Conservation (phyloP, 352 stramenopile species). For the Phytophthora macrochlamydospora region DNA sequence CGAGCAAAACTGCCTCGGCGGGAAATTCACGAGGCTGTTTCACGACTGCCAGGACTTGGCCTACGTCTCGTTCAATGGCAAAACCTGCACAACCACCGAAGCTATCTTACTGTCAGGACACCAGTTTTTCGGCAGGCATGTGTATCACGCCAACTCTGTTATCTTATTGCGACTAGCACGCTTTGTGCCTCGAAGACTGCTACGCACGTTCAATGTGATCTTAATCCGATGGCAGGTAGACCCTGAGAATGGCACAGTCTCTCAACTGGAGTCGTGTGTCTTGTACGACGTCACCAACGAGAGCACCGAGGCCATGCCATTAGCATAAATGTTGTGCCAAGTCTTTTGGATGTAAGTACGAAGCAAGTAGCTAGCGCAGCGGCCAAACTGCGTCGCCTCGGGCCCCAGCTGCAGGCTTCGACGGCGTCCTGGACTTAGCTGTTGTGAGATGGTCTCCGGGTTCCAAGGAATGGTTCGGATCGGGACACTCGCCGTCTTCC, state of each 20-base stretch:
- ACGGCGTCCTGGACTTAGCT: slow-evolving; percentile 22
- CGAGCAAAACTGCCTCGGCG: slow-evolving; percentile 26
- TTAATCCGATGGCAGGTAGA: slow-evolving; percentile 29
- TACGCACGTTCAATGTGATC: slow-evolving; percentile 32
- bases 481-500: slow-evolving; percentile 76
- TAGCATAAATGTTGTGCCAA: neutral
- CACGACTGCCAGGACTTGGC: slow-evolving; percentile 31
- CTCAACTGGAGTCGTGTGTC: slow-evolving; percentile 18
- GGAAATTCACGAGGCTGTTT: slow-evolving; percentile 24
- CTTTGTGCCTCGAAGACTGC: slow-evolving; percentile 17
- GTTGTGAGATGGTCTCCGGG: slow-evolving; percentile 57
- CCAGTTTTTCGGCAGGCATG: slow-evolving; percentile 23
- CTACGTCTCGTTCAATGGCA: slow-evolving; percentile 13
- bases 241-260: slow-evolving; percentile 12
- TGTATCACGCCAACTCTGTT: slow-evolving; percentile 25
- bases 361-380: slow-evolving; percentile 12
- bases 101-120: slow-evolving; percentile 25
- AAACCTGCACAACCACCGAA: slow-evolving; percentile 22
- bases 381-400: slow-evolving; percentile 28
- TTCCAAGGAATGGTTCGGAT: slow-evolving; percentile 68
- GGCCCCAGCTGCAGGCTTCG: slow-evolving; percentile 9
- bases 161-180: slow-evolving; percentile 20
- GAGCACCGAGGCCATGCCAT: slow-evolving; percentile 13
- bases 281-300: slow-evolving; percentile 27
- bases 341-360: neutral